Evolutionary conservation across 768 basidiomycete genomes (phyloP).

Genomic region (Psilocybe subaeruginosa): DNA sequence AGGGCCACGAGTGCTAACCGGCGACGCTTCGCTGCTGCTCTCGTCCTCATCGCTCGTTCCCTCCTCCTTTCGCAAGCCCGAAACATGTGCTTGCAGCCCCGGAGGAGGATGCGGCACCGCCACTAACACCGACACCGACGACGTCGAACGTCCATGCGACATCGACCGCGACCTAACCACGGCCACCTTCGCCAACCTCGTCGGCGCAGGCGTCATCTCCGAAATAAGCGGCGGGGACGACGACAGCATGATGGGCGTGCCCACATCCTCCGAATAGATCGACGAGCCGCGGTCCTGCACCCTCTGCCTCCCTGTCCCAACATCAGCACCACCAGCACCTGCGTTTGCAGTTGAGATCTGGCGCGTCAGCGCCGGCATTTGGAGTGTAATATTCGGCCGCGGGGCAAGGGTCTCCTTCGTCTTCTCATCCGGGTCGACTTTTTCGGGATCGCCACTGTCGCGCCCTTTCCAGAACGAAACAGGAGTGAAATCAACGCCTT

Average conservation of each 20-base stretch:
- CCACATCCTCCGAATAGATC: constrained; percentile 28
- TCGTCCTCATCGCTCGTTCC: not conserved
- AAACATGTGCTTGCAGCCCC: not conserved
- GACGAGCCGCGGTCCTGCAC: constrained; percentile 17
- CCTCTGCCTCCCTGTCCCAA: constrained; percentile 4
- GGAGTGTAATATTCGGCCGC: not conserved
- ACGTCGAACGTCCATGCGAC: not conserved
- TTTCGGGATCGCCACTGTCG: constrained; percentile 22
- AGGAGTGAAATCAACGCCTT: constrained; percentile 45
- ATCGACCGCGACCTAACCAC: not conserved
- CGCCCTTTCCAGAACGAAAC: constrained; percentile 37
- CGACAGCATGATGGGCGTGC: constrained; percentile 28
- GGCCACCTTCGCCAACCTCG: not conserved
- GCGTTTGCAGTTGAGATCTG: not conserved
- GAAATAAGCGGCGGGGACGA: constrained; percentile 30
- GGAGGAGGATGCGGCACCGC: not conserved
- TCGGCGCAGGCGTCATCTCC: constrained; percentile 20
- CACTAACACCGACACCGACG: not conserved
- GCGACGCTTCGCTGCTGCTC: not conserved
- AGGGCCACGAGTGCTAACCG: not conserved
- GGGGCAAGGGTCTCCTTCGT: not conserved
- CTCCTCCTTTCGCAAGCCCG: not conserved
- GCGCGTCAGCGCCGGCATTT: constrained; percentile 2
- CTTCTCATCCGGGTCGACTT: constrained; percentile 8
- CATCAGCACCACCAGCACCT: no score